Conservation (phyloP, 2,329 filamentous ascomycete genomes). For the Ophioceras dolichostomum region DNA sequence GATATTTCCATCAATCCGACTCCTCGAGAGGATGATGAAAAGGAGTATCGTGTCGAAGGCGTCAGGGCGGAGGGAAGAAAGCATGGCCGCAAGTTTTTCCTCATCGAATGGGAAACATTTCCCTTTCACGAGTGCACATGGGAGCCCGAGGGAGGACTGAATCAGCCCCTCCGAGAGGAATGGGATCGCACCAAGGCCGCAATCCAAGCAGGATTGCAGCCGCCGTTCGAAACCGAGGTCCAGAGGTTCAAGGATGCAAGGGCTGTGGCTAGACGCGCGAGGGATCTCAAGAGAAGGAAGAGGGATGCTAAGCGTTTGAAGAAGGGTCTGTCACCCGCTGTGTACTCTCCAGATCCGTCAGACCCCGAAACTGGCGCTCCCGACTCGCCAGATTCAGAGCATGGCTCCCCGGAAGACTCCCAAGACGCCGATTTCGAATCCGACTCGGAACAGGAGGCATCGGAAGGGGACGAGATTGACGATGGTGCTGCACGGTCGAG, state of each 20-base stretch:
- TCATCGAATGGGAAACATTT: conserved; percentile 55
- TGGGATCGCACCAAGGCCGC: neutral
- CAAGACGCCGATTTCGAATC: no score
- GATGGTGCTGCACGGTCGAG: no score
- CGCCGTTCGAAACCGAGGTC: neutral
- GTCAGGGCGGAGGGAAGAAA: conserved; percentile 33
- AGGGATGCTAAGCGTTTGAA: no score
- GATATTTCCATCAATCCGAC: conserved; percentile 46
- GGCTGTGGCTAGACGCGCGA: neutral
- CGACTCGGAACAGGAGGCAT: no score
- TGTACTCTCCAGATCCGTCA: no score
- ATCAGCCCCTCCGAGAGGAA: neutral
- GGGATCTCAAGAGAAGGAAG: neutral
- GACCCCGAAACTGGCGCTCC: no score
- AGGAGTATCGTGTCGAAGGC: conserved; percentile 40
- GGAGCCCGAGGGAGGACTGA: conserved; percentile 27
- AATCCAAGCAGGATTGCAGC: neutral
- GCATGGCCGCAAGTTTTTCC: conserved; percentile 29
- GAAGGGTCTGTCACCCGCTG: no score
- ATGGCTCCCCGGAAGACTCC: no score
- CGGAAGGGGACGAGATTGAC: no score
- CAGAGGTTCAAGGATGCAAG: neutral
- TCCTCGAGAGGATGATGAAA: conserved; percentile 18
- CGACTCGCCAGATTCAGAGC: no score
- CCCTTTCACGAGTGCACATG: conserved; percentile 41